Base-by-base conservation (phyloP, 805 yeast genomes). In the Zygotorulaspora sp. region DNA sequence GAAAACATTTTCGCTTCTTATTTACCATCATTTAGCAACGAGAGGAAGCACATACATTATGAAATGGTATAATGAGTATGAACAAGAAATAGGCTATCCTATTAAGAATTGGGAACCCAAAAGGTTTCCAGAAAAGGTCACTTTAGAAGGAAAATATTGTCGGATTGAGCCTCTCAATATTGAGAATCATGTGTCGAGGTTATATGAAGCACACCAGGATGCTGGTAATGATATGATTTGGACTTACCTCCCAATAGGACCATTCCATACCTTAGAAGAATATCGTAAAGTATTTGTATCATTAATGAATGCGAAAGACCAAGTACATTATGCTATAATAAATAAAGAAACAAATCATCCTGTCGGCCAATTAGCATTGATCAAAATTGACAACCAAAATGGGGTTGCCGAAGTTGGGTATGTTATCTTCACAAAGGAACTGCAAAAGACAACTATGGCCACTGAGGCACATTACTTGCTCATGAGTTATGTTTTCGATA, bases 11-110 rank as follows among this genome's bases (percentile, higher is more conserved):
- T n/a, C n/a, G n/a, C n/a, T n/a, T 50, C 59, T 68, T 68, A 67
- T 0, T 67, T 63, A 42, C 68, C 50, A 29, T 66, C 58, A 5
- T 51, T 48, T 8, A 41, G 52, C 8, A 63, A 62, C 6, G 66
- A 61, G 8, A 70, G 70, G 9, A 21, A 21, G 10, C 23, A 10
- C 9, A 14, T 5, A 14, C 16, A 26, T 26, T 17, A 26, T 26
- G 30, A 26, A 26, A 26, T 14, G 12, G 30, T 4, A 12, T 6
- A 38, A 38, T 24, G 35, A 38, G 18, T 38, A 12, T 13, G 14
- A 26, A 10, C 48, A 45, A 33, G 41, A 32, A 11, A 12, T 48
- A 9, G 52, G 52, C 6, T 37, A 27, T 4, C 26, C 32, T 4
- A 28, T 48, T 12, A 29, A 34, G 11, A 23, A 35, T 17, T 49